Base-by-base conservation (phyloP, 495 filamentous ascomycete genomes). In the Penicillium riverlandense region DNA sequence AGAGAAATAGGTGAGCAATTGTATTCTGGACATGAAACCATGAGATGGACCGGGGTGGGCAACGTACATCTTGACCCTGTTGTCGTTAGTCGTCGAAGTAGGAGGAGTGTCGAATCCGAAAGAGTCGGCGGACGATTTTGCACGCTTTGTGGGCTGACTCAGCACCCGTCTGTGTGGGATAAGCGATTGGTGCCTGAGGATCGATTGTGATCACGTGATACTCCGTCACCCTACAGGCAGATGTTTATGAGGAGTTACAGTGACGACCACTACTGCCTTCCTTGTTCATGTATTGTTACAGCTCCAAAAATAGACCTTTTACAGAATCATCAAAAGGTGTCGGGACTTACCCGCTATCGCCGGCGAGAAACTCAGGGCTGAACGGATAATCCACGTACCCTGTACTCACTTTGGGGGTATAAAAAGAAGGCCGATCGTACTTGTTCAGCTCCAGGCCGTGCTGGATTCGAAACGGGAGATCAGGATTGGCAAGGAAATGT, bases 401-500 rank as follows among this genome's bases (percentile, higher is more conserved):
- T 4, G 15, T 4, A 4, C 15, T 16, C 15, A 16, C 1, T 4
- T 16, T 16, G 1, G 15, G 15, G 15, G 15, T 34, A 46, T 87
- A 86, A 52, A 87, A 86, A 0, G 67, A 74, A 0, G 48, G 45
- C 8, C 75, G 59, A 38, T 85, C 52, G 52, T 82, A 86, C 33
- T 50, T 50, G 11, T 50, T 70, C 33, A 86, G 55, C 37, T 53
- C 48, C 22, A 85, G 63, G 0, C 71, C 75, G 29, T 80, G 59
- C 48, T 62, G 52, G 11, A 87, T 41, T 39, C 80, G 63, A 43
- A 76, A 83, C 1, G 74, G 68, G 43, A 89, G 55, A 58, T 88
- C 84, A 0, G 84, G 84, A 34, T 74, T 88, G 34, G 79, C 64
- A 48, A 87, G 76, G 52, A 80, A 89, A 38, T 66, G 70, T 12